Percentiles rank a stretch among this genome's conserved stretches.
These are phyloP conservation scores for Linum trigynum DNA, from an alignment of 345 rosid species.

Conservation along the genomic window DNA sequence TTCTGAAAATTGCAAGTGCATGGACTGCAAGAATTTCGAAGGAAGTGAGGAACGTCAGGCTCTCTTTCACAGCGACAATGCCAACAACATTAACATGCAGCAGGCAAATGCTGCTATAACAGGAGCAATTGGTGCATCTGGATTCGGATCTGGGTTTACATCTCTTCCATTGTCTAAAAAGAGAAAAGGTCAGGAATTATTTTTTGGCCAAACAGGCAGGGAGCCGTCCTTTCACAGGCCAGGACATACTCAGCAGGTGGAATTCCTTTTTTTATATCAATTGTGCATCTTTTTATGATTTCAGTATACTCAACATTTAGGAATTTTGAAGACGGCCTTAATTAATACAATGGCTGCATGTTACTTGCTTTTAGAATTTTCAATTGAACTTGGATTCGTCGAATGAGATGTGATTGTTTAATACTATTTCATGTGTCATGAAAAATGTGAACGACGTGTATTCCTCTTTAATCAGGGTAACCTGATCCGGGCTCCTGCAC, in stretches of 20 bases:
- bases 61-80: conserved; percentile 82
- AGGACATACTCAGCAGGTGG: conserved; percentile 70
- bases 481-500: conserved; percentile 40
- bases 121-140: conserved; percentile 95
- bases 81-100: conserved; percentile 79
- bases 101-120: conserved; percentile 99
- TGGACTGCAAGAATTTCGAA: conserved; percentile 95
- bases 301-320: neutral
- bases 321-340: neutral
- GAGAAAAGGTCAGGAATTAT: conserved; percentile 75
- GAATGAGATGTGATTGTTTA: no score
- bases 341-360: neutral
- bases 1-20: conserved; percentile 92
- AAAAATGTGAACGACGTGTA: neutral
- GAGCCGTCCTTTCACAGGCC: conserved; percentile 50
- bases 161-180: conserved; percentile 63
- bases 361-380: neutral
- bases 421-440: no score
- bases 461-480: conserved; percentile 39
- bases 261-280: conserved; percentile 8
- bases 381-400: neutral
- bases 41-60: conserved; percentile 98
- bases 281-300: neutral
- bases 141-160: conserved; percentile 81
- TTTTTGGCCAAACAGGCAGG: conserved; percentile 52